phyloP scores from a whole-genome alignment of 768 basidiomycete species.

The Hypholoma fasciculare region DNA sequence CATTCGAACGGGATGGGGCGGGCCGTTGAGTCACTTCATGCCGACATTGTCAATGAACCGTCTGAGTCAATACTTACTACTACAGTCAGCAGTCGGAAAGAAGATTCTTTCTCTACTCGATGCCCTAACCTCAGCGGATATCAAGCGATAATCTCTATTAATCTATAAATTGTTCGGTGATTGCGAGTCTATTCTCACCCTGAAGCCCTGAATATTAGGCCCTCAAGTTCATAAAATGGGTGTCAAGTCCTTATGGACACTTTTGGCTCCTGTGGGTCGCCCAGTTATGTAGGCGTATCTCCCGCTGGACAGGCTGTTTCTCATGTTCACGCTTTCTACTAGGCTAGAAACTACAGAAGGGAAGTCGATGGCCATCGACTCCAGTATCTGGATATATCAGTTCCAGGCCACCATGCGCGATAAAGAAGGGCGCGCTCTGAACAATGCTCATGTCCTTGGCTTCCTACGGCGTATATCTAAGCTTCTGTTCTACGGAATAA shows the following conservation, averaged over 20 bases:
- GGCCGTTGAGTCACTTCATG: not conserved
- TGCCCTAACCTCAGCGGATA: too few relatives aligned
- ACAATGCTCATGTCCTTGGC: conserved; percentile 93
- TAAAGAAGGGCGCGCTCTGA: conserved; percentile 87
- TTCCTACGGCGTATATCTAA: conserved; percentile 91
- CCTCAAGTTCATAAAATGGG: conserved; percentile 66
- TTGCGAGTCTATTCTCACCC: too few relatives aligned
- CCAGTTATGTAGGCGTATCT: conserved; percentile 77
- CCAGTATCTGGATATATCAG: conserved; percentile 99
- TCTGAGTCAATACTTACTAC: not conserved
- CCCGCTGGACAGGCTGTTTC: not conserved
- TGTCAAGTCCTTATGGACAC: conserved; percentile 95
- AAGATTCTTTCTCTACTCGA: too few relatives aligned
- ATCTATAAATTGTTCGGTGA: not conserved
- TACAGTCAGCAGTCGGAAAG: too few relatives aligned
- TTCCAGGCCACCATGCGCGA: conserved; percentile 99
- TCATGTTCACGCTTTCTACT: not conserved
- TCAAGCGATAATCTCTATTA: too few relatives aligned
- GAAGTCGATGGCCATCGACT: conserved; percentile 96
- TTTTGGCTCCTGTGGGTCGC: conserved; percentile 90
- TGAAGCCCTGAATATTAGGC: too few relatives aligned
- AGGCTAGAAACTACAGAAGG: conserved; percentile 95
- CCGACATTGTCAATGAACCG: not conserved
- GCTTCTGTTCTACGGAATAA: conserved; percentile 95
- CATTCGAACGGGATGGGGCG: not conserved